Base-by-base conservation (phyloP, 805 yeast genomes). In the Pichia nanzhaoensis region DNA sequence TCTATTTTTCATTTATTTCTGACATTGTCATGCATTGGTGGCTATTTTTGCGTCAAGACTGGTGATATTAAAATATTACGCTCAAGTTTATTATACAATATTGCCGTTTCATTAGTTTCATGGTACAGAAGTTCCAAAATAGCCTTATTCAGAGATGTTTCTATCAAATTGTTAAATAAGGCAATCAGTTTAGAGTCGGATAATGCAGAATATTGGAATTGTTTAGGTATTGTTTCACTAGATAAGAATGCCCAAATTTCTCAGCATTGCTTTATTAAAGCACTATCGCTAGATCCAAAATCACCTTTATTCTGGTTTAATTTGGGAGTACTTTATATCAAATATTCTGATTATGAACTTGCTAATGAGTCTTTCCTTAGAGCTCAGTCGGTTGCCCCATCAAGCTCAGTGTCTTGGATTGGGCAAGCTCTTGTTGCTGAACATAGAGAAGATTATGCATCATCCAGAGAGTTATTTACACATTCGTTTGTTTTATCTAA, bases 231-330 rank as follows among this genome's bases (percentile, higher is more conserved):
- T 46, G 84, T 89, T 0, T 77, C 87, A 7, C 71, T 81, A 44
- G 65, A 77, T 3, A 63, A 70, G 4, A 84, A 79, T 51, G 81
- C 91, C 0, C 73, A 75, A 39, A 84, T 87, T 6, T 71, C 97
- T 0, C 99, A 93, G 63, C 99, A 93, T 65, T 88, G 96, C 60
- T 87, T 85, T 55, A 84, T 93, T 54, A 83, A 86, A 51, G 90
- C 97, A 0, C 65, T 81, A 2, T 71, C 85, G 0, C 63, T 89
- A 34, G 82, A 85, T 39, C 76, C 84, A 6, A 76, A 77, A 43
- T 85, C 84, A 45, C 75, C 82, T 3, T 66, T 66, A 16, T 74
- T 81, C 5, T 93, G 97, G 96, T 73, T 81, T 14, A 86, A 87
- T 54, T 66, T 93, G 47, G 96, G 95, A 0, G 74, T 84, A 6